These are phyloP conservation scores for Plasmodium cynomolgi DNA, from an alignment of 169 alveolate species.

Conservation along the genomic window DNA sequence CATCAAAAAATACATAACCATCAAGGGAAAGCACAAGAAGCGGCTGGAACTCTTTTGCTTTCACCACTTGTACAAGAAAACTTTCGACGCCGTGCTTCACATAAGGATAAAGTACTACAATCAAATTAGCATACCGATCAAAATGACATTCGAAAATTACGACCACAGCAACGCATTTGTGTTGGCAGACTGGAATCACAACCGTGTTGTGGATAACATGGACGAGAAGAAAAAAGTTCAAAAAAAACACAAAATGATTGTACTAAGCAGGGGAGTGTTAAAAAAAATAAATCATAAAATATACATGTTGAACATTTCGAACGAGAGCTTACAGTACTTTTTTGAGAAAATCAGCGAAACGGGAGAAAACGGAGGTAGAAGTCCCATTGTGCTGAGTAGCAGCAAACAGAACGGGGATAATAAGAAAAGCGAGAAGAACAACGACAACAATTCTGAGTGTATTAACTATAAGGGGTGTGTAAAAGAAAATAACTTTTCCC, in stretches of 20 bases:
- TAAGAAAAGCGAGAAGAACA: not conserved
- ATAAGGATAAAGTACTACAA: constrained; percentile 39
- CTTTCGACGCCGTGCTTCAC: constrained; percentile 20
- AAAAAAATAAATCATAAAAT: not conserved
- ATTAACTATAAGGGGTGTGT: constrained; percentile 34
- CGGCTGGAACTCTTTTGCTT: constrained; percentile 35
- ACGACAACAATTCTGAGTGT: constrained; percentile 37
- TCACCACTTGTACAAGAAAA: constrained; percentile 29
- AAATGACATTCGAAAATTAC: constrained; percentile 53
- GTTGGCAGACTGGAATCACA: constrained; percentile 18
- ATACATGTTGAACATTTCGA: constrained; percentile 41
- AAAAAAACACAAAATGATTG: not conserved
- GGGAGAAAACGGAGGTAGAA: not conserved
- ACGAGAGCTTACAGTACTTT: constrained; percentile 10
- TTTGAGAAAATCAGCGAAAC: constrained; percentile 30
- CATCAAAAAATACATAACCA: constrained; percentile 39
- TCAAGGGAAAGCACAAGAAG: constrained; percentile 38
- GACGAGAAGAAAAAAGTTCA: not conserved
- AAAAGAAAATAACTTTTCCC: constrained; percentile 17
- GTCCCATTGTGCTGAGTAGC: not conserved
- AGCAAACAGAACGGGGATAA: not conserved
- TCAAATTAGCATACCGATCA: constrained; percentile 47
- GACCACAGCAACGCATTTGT: constrained; percentile 4
- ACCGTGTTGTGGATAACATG: not conserved
- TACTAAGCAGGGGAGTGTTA: constrained; percentile 44